These are phyloP conservation scores for Globisporangium solare DNA, from an alignment of 352 stramenopile species.

Conservation along the genomic window DNA sequence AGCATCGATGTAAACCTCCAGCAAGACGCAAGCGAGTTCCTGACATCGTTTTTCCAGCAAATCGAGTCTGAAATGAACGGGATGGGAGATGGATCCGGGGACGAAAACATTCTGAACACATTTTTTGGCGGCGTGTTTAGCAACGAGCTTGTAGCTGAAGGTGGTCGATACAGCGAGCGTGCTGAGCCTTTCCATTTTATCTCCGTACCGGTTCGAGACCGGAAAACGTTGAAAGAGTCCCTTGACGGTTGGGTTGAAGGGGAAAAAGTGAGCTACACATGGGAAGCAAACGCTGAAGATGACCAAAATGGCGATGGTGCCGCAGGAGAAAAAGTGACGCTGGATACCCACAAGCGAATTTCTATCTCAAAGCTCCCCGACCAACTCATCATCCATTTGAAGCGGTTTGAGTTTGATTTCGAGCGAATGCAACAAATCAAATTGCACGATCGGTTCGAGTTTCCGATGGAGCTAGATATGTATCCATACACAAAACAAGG, in stretches of 20 bases:
- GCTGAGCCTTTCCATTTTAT: conserved; percentile 91
- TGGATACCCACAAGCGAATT: conserved; percentile 88
- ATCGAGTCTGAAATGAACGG: conserved; percentile 89
- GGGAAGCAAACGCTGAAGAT: conserved; percentile 47
- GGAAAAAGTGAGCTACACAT: conserved; percentile 90
- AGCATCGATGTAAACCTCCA: conserved; percentile 88
- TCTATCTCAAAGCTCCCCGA: conserved; percentile 86
- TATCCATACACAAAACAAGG: conserved; percentile 87
- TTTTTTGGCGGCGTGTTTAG: conserved; percentile 90
- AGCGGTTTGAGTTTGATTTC: conserved; percentile 95
- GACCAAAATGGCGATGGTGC: conserved; percentile 22
- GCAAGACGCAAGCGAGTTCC: conserved; percentile 92
- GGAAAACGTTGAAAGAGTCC: conserved; percentile 82
- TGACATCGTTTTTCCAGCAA: conserved; percentile 92
- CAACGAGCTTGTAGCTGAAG: conserved; percentile 90
- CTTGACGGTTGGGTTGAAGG: conserved; percentile 86
- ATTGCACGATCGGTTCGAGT: conserved; percentile 93
- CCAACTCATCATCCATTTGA: conserved; percentile 92
- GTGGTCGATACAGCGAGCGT: conserved; percentile 81
- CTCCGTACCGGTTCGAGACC: conserved; percentile 83
- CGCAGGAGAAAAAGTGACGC: conserved; percentile 62
- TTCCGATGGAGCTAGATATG: conserved; percentile 88
- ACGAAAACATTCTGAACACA: conserved; percentile 81
- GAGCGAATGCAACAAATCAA: conserved; percentile 93
- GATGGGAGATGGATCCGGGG: conserved; percentile 31